phyloP scores from a whole-genome alignment of 441 rosid species.

The Erysimum pusillum region DNA sequence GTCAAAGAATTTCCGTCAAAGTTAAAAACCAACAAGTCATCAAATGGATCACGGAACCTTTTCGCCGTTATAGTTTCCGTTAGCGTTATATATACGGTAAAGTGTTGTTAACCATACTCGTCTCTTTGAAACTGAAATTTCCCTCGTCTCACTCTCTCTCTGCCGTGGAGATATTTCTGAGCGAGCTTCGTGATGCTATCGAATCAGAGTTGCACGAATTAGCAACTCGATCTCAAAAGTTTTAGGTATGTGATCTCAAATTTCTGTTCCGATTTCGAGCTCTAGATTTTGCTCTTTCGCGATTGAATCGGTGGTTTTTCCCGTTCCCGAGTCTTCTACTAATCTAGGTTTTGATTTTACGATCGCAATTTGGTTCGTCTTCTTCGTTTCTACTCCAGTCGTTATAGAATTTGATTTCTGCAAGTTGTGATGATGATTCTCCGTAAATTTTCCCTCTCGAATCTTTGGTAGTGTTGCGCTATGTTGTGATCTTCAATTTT shows the following conservation, averaged over 20 bases:
- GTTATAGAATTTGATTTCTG: neutral
- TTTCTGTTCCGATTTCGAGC: conserved; percentile 17
- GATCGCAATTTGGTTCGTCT: conserved; percentile 12
- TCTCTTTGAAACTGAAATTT: conserved; percentile 26
- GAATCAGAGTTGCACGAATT: neutral
- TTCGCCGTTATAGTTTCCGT: conserved; percentile 32
- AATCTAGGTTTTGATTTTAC: conserved; percentile 1
- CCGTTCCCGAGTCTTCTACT: neutral
- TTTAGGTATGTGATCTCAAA: conserved; percentile 14
- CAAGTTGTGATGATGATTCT: neutral
- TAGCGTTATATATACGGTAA: conserved; percentile 11
- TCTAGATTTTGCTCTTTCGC: neutral
- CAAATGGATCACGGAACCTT: conserved; percentile 1
- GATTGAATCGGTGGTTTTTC: conserved; percentile 18
- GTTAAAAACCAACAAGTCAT: neutral
- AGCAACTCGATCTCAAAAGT: conserved; percentile 9
- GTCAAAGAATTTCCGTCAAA: conserved; percentile 18
- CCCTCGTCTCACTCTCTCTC: conserved; percentile 36
- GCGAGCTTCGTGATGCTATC: conserved; percentile 8
- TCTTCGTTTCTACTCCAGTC: neutral
- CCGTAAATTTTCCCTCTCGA: neutral
- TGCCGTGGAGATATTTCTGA: neutral
- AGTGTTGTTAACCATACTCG: conserved; percentile 24
- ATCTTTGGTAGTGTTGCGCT: neutral
- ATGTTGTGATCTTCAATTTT: conserved; percentile 25